Conservation (phyloP, 805 yeast species). For the Suhomyces vadensis region DNA sequence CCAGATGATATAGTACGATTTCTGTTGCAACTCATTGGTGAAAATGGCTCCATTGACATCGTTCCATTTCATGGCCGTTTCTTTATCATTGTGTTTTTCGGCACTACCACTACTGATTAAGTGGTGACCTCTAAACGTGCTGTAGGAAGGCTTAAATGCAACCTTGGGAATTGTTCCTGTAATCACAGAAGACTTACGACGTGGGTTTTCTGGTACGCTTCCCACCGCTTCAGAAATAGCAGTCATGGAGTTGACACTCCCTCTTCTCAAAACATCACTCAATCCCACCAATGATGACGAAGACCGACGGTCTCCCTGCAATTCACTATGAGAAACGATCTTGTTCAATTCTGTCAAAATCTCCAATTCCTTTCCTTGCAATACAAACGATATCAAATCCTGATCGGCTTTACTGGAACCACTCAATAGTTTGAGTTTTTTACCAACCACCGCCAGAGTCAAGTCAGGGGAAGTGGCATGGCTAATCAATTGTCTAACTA, state of each 20-base stretch:
- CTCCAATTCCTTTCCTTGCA: conserved; percentile 37
- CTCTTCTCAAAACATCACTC: conserved; percentile 21
- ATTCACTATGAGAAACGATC: conserved; percentile 33
- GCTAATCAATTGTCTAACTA: conserved; percentile 25
- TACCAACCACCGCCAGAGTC: conserved; percentile 22
- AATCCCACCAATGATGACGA: conserved; percentile 36
- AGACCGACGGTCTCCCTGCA: conserved; percentile 30
- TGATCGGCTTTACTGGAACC: conserved; percentile 25
- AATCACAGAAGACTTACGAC: conserved; percentile 30
- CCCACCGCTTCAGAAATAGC: conserved; percentile 21
- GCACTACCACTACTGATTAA: background rate
- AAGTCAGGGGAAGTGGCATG: conserved; percentile 3
- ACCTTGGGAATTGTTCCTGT: conserved; percentile 29
- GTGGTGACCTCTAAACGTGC: background rate
- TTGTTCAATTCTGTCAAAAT: conserved; percentile 39
- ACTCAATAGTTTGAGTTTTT: conserved; percentile 29
- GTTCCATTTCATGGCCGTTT: conserved; percentile 6
- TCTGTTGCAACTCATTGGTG: conserved; percentile 40
- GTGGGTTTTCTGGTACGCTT: conserved; percentile 2
- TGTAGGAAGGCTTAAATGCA: conserved; percentile 31
- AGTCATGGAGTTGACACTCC: conserved; percentile 23
- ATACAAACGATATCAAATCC: conserved; percentile 31
- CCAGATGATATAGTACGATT: conserved; percentile 38
- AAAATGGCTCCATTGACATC: conserved; percentile 39
- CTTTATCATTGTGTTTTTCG: background rate